These are phyloP conservation scores for Akanthomyces dipterigenus DNA, from an alignment of 2,329 filamentous ascomycete species.

Conservation along the genomic window DNA sequence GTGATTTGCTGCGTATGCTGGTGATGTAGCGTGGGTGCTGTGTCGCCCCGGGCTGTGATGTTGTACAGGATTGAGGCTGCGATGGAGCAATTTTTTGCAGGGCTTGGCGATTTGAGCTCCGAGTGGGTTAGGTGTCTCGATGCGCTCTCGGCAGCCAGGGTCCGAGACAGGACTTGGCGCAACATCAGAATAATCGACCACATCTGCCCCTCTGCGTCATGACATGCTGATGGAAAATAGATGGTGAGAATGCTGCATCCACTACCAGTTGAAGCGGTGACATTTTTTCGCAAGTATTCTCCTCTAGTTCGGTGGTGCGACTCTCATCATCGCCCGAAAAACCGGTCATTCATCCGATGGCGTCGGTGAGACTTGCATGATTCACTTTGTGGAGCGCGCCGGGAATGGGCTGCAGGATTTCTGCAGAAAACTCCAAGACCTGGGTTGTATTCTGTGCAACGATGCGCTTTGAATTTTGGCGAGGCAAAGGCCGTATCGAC, in stretches of 20 bases:
- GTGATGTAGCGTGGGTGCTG: too few relatives aligned
- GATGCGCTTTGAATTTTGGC: not conserved
- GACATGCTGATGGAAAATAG: not conserved
- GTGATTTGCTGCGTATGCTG: not conserved
- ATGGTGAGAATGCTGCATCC: too few relatives aligned
- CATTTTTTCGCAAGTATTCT: not conserved
- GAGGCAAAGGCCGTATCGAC: not conserved
- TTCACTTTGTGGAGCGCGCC: not conserved
- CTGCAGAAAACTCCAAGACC: not conserved
- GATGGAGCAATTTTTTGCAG: not conserved
- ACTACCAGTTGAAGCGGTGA: not conserved
- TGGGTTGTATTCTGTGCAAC: not conserved
- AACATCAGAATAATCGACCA: not conserved
- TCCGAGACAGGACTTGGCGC: not conserved
- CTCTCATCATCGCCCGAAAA: too few relatives aligned
- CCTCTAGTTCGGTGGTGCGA: not conserved
- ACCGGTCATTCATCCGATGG: slow-evolving; percentile 7
- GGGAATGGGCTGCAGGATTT: not conserved
- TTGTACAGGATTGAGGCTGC: not conserved
- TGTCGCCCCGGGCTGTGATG: not conserved
- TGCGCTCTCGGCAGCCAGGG: not conserved
- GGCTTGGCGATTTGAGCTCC: slow-evolving; percentile 4
- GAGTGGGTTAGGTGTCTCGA: slow-evolving; percentile 7
- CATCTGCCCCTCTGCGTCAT: not conserved
- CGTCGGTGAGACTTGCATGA: slow-evolving; percentile 2